Percentiles rank a stretch among this genome's conserved stretches.
Conservation (phyloP, 2,329 filamentous ascomycete species). For the Fusarium pilosicola region DNA sequence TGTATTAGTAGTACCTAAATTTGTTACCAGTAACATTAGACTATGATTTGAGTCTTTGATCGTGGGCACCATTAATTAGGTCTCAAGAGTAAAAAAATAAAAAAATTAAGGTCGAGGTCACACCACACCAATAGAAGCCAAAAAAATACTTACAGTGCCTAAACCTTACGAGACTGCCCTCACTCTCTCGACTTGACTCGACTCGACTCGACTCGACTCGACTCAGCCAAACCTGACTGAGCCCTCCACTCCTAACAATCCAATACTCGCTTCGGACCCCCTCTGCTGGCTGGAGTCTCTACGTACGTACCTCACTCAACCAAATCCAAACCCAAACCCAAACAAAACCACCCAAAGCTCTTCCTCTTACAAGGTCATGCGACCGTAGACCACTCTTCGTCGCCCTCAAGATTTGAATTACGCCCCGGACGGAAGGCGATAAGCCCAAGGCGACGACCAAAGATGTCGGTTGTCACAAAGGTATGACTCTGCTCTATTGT, state of each 20-base stretch:
- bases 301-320: constrained; percentile 4
- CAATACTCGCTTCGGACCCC: not conserved
- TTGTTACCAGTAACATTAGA: not conserved
- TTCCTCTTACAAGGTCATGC: constrained; percentile 51
- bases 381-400: constrained; percentile 51
- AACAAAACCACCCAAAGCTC: constrained; percentile 31
- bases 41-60: not conserved
- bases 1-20: constrained; percentile 2
- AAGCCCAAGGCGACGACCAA: constrained; percentile 57
- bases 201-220: not conserved
- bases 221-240: constrained; percentile 17
- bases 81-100: not conserved
- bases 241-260: constrained; percentile 14
- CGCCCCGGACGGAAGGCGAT: constrained; percentile 59
- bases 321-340: not conserved
- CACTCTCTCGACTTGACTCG: not conserved
- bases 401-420: constrained; percentile 49
- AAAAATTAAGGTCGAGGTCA: constrained; percentile 5
- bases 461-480: constrained; percentile 72
- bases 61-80: constrained; percentile 32
- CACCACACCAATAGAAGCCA: constrained; percentile 33
- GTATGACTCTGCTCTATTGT: constrained; percentile 50
- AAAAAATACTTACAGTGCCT: constrained; percentile 22
- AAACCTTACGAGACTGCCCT: not conserved
- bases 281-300: constrained; percentile 7